Evolutionary conservation across 495 filamentous ascomycete species (phyloP), one percentile per base, ranked within the genome.

Genomic region (Aspergillus bridgeri): DNA sequence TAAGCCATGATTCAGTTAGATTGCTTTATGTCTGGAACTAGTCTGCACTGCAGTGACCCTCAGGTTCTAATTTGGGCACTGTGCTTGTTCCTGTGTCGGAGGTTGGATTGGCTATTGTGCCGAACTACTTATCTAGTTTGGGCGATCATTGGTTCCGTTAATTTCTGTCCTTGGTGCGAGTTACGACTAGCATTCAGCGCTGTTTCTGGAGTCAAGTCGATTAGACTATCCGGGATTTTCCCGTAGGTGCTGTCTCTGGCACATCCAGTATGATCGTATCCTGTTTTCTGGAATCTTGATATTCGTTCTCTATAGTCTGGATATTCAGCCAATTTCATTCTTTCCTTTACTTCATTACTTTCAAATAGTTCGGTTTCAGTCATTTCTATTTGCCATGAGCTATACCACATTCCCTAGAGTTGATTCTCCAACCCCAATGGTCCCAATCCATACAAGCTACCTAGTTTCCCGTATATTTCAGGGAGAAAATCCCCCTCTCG

Each of bases 401-500:
- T n/a, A n/a, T n/a, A n/a, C n/a, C n/a, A n/a, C n/a, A n/a, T n/a
- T n/a, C n/a, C n/a, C n/a, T n/a, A n/a, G n/a, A n/a, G n/a, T n/a
- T n/a, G n/a, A n/a, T n/a, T n/a, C n/a, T n/a, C n/a, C n/a, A n/a
- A n/a, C n/a, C n/a, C n/a, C n/a, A n/a, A n/a, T n/a, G n/a, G n/a
- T n/a, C n/a, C n/a, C 33, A 38, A 1, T 2, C 33, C 13, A 38
- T 1, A 38, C 33, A 15, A 38, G 5, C 33, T 38, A 1, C 33
- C 33, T 38, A 38, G 3, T 38, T 38, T 2, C 52, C 57, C 5
- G 54, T 59, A 42, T 60, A 64, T 58, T 64, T 60, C 45, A 64
- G 42, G 38, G 61, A 60, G 47, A 60, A 64, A 23, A 64, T 20
- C 0, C 61, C 61, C 18, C 57, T 48, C 58, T 64, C 61, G 13